Evolutionary conservation across 805 yeast genomes (phyloP).

Genomic region (Barnettozyma siamensis): DNA sequence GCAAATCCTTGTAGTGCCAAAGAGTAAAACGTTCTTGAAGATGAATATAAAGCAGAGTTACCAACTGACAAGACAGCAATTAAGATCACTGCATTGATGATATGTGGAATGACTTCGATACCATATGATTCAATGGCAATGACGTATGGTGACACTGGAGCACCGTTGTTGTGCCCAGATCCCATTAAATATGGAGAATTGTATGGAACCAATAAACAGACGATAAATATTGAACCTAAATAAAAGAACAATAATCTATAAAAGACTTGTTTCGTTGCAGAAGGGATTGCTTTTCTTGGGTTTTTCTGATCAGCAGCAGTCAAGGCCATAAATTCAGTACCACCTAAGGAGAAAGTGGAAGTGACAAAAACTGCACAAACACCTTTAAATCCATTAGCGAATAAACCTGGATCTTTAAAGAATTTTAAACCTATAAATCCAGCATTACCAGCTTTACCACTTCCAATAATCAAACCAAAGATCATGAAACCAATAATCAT

Average conservation of each 20-base stretch:
- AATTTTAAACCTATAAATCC: slow-evolving; percentile 54
- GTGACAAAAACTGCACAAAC: slow-evolving; percentile 59
- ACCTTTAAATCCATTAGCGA: slow-evolving; percentile 46
- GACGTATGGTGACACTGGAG: slow-evolving; percentile 69
- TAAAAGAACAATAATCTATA: slow-evolving; percentile 60
- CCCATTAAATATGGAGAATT: slow-evolving; percentile 45
- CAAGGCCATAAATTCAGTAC: slow-evolving; percentile 60
- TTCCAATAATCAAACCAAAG: slow-evolving; percentile 45
- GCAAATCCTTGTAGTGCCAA: slow-evolving; percentile 67
- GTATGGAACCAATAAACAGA: slow-evolving; percentile 60
- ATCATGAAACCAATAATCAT: slow-evolving; percentile 57
- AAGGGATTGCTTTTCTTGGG: slow-evolving; percentile 53
- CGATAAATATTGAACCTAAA: slow-evolving; percentile 44
- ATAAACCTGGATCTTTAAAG: slow-evolving; percentile 55
- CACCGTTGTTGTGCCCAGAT: slow-evolving; percentile 39
- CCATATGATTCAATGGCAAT: slow-evolving; percentile 52
- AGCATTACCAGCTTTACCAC: slow-evolving; percentile 54
- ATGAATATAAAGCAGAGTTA: slow-evolving; percentile 68
- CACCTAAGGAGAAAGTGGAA: slow-evolving; percentile 59
- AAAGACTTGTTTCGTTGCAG: slow-evolving; percentile 59
- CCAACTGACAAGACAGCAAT: slow-evolving; percentile 72
- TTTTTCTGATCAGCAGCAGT: slow-evolving; percentile 64
- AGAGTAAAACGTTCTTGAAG: slow-evolving; percentile 63
- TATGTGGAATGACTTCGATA: slow-evolving; percentile 56
- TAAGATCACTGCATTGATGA: slow-evolving; percentile 70